phyloP scores from a whole-genome alignment of 139 green algal species.

The Ulvella scutata region DNA sequence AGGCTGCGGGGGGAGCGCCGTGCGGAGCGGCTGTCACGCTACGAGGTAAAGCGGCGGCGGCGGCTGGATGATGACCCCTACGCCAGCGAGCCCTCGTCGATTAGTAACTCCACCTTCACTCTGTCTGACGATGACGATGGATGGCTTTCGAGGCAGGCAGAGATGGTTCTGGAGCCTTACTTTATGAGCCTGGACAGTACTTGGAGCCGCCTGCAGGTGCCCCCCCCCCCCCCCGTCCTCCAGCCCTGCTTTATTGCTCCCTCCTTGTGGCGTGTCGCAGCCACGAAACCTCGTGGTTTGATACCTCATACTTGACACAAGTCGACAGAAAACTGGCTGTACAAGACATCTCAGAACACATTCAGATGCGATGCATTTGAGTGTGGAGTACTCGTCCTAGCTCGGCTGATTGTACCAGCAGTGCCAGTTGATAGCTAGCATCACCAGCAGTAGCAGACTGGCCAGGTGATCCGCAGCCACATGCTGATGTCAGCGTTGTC shows the following conservation, averaged over 20 bases:
- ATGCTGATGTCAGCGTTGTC: no score
- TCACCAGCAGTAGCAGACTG: no score
- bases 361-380: no score
- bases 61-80: neutral
- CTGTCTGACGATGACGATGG: neutral
- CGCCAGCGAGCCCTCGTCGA: neutral
- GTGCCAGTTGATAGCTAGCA: no score
- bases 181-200: conserved; percentile 50
- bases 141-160: conserved; percentile 23
- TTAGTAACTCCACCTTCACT: neutral
- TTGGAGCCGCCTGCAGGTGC: conserved; percentile 42
- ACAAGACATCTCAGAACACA: no score
- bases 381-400: no score
- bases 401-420: no score
- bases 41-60: neutral
- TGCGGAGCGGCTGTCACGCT: neutral
- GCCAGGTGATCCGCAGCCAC: no score
- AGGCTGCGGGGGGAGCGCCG: neutral
- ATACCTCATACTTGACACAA: no score
- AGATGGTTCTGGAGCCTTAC: conserved; percentile 45
- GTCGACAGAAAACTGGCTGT: no score
- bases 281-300: no score
- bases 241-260: neutral
- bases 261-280: no score
- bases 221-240: neutral